Percentiles rank a stretch among this genome's conserved stretches.
phyloP scores from a whole-genome alignment of 192 early-diverging fungal genomes.

The Phlyctochytrium bullatum region DNA sequence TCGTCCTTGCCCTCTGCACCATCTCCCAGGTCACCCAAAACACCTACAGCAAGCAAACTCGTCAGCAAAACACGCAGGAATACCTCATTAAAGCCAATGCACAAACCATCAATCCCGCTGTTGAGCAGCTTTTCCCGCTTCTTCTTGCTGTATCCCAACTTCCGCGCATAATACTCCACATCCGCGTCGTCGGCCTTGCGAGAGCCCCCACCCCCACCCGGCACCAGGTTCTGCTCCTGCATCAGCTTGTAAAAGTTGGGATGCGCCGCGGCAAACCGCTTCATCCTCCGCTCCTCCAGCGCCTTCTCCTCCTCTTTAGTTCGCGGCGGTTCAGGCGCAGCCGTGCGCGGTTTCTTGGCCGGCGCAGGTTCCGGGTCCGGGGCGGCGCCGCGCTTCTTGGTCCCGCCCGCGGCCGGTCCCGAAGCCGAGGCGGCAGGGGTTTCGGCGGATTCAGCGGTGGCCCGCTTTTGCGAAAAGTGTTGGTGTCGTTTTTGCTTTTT shows the following conservation, averaged over 20 bases:
- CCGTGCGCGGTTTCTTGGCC: conserved; percentile 12
- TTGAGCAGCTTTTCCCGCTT: conserved; percentile 15
- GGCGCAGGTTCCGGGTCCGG: conserved; percentile 4
- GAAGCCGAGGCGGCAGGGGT: not conserved
- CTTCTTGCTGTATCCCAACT: conserved; percentile 14
- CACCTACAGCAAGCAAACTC: not conserved
- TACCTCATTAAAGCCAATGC: conserved; percentile 5
- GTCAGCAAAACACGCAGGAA: not conserved
- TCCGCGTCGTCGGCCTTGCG: conserved; percentile 25
- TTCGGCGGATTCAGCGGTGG: not conserved
- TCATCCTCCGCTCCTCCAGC: conserved; percentile 13
- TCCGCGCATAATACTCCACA: conserved; percentile 19
- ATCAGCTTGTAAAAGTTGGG: conserved; percentile 4
- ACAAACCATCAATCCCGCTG: conserved; percentile 15
- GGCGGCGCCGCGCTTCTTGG: not conserved
- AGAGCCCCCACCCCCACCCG: conserved; percentile 19
- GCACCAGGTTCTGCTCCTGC: conserved; percentile 1
- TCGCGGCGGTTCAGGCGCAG: conserved; percentile 7
- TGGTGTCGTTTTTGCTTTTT: conserved; percentile 7
- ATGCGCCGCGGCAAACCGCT: not conserved
- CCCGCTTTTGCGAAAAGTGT: not conserved
- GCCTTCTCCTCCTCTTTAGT: conserved; percentile 9
- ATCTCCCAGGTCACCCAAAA: not conserved
- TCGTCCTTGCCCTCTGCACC: not conserved
- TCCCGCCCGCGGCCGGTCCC: not conserved